Conservation (phyloP, 306 rosid species). For the Purshia tridentata region DNA sequence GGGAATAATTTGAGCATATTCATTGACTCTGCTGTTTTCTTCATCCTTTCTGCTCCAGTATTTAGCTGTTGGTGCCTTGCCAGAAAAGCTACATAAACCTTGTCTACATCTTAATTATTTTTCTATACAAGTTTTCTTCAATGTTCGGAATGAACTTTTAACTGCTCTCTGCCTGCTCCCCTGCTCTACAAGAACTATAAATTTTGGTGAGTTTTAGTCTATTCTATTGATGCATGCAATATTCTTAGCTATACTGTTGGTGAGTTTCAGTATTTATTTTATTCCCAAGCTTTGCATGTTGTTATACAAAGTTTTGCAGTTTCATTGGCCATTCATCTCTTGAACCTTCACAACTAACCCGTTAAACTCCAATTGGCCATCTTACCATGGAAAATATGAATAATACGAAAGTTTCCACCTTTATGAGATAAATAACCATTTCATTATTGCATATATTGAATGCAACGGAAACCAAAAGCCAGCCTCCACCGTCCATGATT, state of each 20-base stretch:
- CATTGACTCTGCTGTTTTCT: constrained; percentile 1
- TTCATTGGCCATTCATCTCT: too few species aligned
- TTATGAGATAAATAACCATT: too few species aligned
- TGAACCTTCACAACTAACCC: too few species aligned
- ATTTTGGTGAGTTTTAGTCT: constrained; percentile 43
- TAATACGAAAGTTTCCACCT: too few species aligned
- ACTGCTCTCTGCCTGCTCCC: constrained; percentile 55
- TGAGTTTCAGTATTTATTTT: too few species aligned
- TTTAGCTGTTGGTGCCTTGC: constrained; percentile 45
- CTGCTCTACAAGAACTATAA: constrained; percentile 48
- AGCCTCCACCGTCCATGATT: too few species aligned
- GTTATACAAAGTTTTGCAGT: not conserved
- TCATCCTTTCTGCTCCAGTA: constrained; percentile 32
- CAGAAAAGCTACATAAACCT: constrained; percentile 38
- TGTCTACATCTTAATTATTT: constrained; percentile 45
- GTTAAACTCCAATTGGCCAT: too few species aligned
- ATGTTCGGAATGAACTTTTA: constrained; percentile 35
- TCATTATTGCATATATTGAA: too few species aligned
- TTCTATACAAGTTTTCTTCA: constrained; percentile 46
- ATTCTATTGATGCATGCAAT: not conserved
- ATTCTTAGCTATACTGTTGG: not conserved
- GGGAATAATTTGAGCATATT: not conserved
- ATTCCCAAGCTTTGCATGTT: too few species aligned
- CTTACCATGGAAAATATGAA: too few species aligned
- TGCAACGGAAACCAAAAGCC: too few species aligned